phyloP scores from a whole-genome alignment of 345 rosid genomes.

The Euphorbia lathyris region DNA sequence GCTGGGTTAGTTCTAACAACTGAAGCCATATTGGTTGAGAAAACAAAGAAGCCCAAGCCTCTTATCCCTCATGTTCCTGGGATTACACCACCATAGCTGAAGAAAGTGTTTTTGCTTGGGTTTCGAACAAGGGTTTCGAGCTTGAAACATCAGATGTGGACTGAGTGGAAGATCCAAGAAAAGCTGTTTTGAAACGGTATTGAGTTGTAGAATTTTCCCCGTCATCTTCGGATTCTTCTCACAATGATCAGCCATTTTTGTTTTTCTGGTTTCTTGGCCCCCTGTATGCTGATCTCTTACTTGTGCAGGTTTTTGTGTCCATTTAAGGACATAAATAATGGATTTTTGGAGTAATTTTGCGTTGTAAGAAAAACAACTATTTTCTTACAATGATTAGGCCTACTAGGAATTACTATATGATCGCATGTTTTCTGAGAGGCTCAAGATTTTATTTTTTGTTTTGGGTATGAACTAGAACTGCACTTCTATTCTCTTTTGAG shows the following conservation, averaged over 20 bases:
- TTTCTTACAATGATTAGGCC: too few relatives aligned
- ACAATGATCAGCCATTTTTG: neutral
- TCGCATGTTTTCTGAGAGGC: too few relatives aligned
- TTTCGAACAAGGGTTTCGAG: neutral
- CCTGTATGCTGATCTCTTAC: neutral
- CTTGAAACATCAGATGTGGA: neutral
- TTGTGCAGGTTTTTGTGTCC: neutral
- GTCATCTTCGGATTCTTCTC: neutral
- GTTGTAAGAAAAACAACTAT: neutral
- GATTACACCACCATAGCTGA: conserved; percentile 45
- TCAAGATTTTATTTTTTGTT: too few relatives aligned
- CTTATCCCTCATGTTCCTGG: conserved; percentile 69
- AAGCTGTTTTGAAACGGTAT: neutral
- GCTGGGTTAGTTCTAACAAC: conserved; percentile 74
- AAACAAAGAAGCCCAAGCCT: conserved; percentile 56
- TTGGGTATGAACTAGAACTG: too few relatives aligned
- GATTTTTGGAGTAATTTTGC: neutral
- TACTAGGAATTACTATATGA: too few relatives aligned
- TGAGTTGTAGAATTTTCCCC: neutral
- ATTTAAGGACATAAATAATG: neutral
- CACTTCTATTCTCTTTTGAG: too few relatives aligned
- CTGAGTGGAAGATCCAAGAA: neutral
- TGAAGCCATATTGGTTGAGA: conserved; percentile 80
- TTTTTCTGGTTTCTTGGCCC: neutral
- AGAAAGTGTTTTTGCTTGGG: neutral